phyloP scores from a whole-genome alignment of 1,284 basidiomycete genomes.

The Heterobasidion parviporum region DNA sequence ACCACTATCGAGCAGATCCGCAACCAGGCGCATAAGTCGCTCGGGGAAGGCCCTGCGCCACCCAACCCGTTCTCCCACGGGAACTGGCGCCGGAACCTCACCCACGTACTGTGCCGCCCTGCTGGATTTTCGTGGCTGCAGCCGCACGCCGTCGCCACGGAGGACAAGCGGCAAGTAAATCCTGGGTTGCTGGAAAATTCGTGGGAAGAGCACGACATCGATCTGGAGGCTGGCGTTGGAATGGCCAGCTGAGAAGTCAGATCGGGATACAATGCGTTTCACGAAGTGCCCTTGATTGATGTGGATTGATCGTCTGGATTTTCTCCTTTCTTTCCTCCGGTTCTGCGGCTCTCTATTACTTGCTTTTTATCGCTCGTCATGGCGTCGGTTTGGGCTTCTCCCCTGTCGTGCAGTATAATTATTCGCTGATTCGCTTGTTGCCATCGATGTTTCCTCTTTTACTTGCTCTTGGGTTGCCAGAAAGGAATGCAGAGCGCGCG shows the following conservation, averaged over 20 bases:
- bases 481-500: too few species aligned
- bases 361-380: background rate
- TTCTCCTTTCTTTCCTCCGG: background rate
- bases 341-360: background rate
- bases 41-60: constrained; percentile 52
- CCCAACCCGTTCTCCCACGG: constrained; percentile 77
- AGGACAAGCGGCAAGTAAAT: constrained; percentile 63
- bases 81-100: constrained; percentile 58
- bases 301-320: background rate
- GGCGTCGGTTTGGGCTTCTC: background rate
- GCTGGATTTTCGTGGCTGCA: constrained; percentile 65
- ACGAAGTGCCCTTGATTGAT: background rate
- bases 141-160: constrained; percentile 42
- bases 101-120: constrained; percentile 65
- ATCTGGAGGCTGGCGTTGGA: background rate
- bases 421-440: too few species aligned
- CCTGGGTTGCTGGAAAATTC: constrained; percentile 33
- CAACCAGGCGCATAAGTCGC: constrained; percentile 67
- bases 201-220: background rate
- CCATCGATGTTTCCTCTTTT: too few species aligned
- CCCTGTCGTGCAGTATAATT: background rate
- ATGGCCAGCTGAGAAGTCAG: background rate
- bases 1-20: constrained; percentile 93
- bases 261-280: background rate
- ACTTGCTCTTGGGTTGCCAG: too few species aligned